Evolutionary conservation across 108 stramenopile genomes (phyloP).

Genomic region (Skeletonema potamos): DNA sequence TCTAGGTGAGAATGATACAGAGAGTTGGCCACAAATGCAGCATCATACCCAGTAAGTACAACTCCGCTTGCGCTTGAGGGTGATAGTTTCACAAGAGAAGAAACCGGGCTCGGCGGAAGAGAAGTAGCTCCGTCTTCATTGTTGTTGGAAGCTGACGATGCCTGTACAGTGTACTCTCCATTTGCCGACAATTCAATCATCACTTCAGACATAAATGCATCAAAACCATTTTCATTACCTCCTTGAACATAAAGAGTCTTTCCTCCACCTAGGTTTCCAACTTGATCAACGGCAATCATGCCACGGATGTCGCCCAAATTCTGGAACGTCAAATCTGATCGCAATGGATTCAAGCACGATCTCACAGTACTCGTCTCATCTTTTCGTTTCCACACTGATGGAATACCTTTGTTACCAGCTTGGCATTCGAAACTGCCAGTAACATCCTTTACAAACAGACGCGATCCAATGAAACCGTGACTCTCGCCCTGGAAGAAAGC

Average conservation of each 20-base stretch:
- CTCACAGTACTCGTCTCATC: slow-evolving; percentile 45
- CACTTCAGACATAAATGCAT: slow-evolving; percentile 65
- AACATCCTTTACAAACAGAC: slow-evolving; percentile 75
- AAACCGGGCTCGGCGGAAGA: slow-evolving; percentile 80
- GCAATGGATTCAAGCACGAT: slow-evolving; percentile 76
- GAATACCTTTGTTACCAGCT: slow-evolving; percentile 46
- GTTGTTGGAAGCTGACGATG: slow-evolving; percentile 46
- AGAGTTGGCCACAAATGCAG: slow-evolving; percentile 60
- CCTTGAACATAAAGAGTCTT: slow-evolving; percentile 72
- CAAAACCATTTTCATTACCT: slow-evolving; percentile 54
- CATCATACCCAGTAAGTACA: slow-evolving; percentile 82
- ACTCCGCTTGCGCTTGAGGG: slow-evolving; percentile 64
- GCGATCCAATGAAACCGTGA: slow-evolving; percentile 77
- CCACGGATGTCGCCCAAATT: slow-evolving; percentile 66
- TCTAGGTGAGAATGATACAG: slow-evolving; percentile 80
- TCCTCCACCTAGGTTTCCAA: slow-evolving; percentile 54
- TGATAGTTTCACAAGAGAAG: slow-evolving; percentile 62
- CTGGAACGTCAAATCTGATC: slow-evolving; percentile 72
- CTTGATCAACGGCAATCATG: slow-evolving; percentile 88
- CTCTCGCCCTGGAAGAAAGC: slow-evolving; percentile 84
- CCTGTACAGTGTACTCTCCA: slow-evolving; percentile 36
- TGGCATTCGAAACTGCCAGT: slow-evolving; percentile 60
- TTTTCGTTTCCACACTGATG: slow-evolving; percentile 47
- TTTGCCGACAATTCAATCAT: slow-evolving; percentile 55
- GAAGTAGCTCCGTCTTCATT: slow-evolving; percentile 45